phyloP scores from a whole-genome alignment of 2,329 filamentous ascomycete species.

The Aspergillus nomiae region DNA sequence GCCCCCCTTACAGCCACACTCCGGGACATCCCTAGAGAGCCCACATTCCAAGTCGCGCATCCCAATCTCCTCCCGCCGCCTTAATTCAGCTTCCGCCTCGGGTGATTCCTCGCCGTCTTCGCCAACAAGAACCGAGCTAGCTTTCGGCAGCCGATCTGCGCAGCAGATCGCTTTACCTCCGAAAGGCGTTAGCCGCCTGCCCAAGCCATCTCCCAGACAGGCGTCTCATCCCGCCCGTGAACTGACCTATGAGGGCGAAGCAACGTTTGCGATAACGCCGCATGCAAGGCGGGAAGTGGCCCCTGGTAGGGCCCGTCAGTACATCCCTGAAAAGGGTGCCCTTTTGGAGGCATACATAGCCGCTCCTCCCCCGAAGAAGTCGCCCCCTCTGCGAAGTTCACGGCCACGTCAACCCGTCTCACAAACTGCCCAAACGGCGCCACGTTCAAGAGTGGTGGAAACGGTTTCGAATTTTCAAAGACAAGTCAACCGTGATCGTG shows the following conservation, averaged over 20 bases:
- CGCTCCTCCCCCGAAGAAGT: conserved; percentile 69
- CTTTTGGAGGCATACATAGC: conserved; percentile 75
- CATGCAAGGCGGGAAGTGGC: conserved; percentile 38
- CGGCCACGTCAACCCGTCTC: conserved; percentile 79
- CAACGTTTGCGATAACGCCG: conserved; percentile 34
- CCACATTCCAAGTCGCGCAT: conserved; percentile 48
- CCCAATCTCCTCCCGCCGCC: conserved; percentile 45
- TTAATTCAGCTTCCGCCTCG: conserved; percentile 44
- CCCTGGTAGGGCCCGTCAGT: conserved; percentile 36
- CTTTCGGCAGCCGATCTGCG: conserved; percentile 31
- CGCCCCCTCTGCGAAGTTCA: conserved; percentile 78
- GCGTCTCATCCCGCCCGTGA: conserved; percentile 23
- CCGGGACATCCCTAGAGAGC: conserved; percentile 28
- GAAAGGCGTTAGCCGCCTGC: conserved; percentile 44
- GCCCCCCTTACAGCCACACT: conserved; percentile 31
- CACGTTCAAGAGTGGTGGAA: conserved; percentile 66
- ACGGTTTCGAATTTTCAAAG: conserved; percentile 51
- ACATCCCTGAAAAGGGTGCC: conserved; percentile 53
- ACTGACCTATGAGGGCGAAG: conserved; percentile 25
- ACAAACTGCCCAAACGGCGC: conserved; percentile 69
- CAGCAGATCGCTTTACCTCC: conserved; percentile 37
- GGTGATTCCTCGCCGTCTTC: conserved; percentile 43
- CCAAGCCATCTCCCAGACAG: conserved; percentile 40
- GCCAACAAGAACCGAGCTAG: conserved; percentile 37
- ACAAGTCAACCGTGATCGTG: conserved; percentile 35